A percentile compares a stretch with the other conserved stretches of the same genome.
Evolutionary conservation across 2,329 filamentous ascomycete species (phyloP).

Genomic region (Fusarium chaquense): DNA sequence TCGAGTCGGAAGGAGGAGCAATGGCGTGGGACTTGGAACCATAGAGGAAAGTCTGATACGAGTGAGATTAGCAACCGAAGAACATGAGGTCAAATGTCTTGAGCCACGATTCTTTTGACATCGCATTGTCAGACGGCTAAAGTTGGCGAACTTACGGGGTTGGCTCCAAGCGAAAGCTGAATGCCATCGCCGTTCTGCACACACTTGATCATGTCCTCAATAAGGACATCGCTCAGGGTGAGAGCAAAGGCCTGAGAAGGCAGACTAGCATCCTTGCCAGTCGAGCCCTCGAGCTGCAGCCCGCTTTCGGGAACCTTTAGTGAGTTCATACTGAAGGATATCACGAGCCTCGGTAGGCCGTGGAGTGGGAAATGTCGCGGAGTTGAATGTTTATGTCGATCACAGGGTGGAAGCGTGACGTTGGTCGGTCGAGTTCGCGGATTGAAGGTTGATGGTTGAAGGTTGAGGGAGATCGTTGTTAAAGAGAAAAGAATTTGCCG

Average conservation of each 20-base stretch:
- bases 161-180: conserved; percentile 67
- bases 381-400: conserved; percentile 44
- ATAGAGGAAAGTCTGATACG: conserved; percentile 64
- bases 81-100: conserved; percentile 5
- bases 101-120: neutral
- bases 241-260: conserved; percentile 69
- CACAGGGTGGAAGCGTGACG: conserved; percentile 31
- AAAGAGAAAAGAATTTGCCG: conserved; percentile 16
- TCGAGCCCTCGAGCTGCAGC: conserved; percentile 67
- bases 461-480: conserved; percentile 8
- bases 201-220: conserved; percentile 72
- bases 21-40: conserved; percentile 64
- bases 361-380: conserved; percentile 48
- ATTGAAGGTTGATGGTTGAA: conserved; percentile 2
- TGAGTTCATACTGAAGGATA: conserved; percentile 60
- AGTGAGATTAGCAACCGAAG: conserved; percentile 31
- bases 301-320: conserved; percentile 69
- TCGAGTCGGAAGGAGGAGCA: conserved; percentile 58
- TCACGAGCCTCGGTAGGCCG: conserved; percentile 47
- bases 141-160: conserved; percentile 64
- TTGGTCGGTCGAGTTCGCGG: conserved; percentile 20
- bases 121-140: neutral
- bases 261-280: conserved; percentile 57
- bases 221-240: conserved; percentile 67
- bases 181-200: conserved; percentile 68